Percentiles rank a stretch among this genome's conserved stretches.
phyloP scores from a whole-genome alignment of 176 grass and related monocot genomes.

The Juncus inflexus region DNA sequence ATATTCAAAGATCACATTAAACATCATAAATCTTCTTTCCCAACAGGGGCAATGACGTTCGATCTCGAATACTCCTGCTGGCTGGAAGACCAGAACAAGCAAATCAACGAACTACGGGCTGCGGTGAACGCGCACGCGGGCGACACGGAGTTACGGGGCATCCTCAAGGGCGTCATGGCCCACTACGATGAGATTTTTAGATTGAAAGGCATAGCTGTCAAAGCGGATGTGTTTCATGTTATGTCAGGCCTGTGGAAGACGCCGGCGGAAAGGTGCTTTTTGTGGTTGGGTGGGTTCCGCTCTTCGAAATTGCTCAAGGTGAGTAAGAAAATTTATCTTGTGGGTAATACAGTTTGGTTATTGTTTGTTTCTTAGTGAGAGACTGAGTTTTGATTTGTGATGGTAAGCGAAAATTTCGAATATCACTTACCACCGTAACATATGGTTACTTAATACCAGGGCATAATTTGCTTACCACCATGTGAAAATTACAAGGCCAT shows the following conservation, averaged over 20 bases:
- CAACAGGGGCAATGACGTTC: constrained; percentile 75
- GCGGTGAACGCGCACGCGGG: constrained; percentile 91
- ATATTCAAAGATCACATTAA: too few relatives aligned
- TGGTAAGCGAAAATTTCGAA: too few relatives aligned
- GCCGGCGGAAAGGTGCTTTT: constrained; percentile 90
- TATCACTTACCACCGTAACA: too few relatives aligned
- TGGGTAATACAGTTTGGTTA: too few relatives aligned
- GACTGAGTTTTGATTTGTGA: too few relatives aligned
- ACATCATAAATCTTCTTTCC: not conserved
- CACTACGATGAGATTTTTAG: constrained; percentile 97
- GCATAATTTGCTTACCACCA: too few relatives aligned
- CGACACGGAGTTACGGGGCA: constrained; percentile 69
- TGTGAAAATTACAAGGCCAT: too few relatives aligned
- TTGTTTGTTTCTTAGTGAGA: too few relatives aligned
- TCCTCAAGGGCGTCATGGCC: constrained; percentile 68
- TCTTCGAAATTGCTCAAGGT: constrained; percentile 92
- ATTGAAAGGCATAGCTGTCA: constrained; percentile 71
- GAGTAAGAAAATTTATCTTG: not conserved
- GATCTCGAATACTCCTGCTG: constrained; percentile 85
- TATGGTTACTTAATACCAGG: too few relatives aligned
- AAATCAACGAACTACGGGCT: constrained; percentile 83
- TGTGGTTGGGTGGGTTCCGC: constrained; percentile 93
- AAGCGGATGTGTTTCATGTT: constrained; percentile 93
- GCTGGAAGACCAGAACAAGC: constrained; percentile 87
- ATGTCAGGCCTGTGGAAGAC: constrained; percentile 99